Evolutionary conservation across 177 flowering plant genomes (phyloP), one percentile per base, ranked within the genome.

Genomic region (Tripterygium wilfordii): DNA sequence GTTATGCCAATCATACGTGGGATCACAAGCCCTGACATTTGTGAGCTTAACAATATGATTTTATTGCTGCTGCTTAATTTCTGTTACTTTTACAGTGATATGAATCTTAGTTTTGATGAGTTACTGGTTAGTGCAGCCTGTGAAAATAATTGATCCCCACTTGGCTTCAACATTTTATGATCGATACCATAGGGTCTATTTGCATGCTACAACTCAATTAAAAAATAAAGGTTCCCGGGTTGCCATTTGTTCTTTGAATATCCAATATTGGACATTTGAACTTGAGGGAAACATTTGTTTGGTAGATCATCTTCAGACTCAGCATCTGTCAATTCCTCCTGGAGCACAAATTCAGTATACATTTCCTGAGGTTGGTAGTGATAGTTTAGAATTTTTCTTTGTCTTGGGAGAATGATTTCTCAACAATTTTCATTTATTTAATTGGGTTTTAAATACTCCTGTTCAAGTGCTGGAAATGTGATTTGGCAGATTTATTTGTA

Each of bases 101-200:
- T n/a, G n/a, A n/a, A n/a, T n/a, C n/a, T n/a, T n/a, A n/a, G n/a
- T n/a, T n/a, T 32, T 31, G 37, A 49, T 46, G n/a, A 17, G 9
- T 36, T 27, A 18, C 30, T 42, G 3, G 62, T 44, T 31, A 21
- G 27, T 79, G 79, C 99, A 92, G 99, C 95, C 96, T 1, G 97
- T 89, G 48, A 89, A 83, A 69, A 71, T 94, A 56, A 54, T 60
- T 31, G 96, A 94, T 77, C 99, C 99, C 27, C 99, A 94, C 75
- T 61, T 94, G 83, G 99, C 85, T 46, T 79, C 99, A 36, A 56
- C 99, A 31, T 89, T 94, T 68, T 94, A 78, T 68, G 99, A 94
- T 68, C 41, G 70, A 48, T 77, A 75, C 50, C 77, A 57, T 64
- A 82, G 92, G 59, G 86, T 70, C 15, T 94, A 89, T 68, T 68